Evolutionary conservation across 208 protist genomes (phyloP).

Genomic region (Acanthamoeba royreba): DNA sequence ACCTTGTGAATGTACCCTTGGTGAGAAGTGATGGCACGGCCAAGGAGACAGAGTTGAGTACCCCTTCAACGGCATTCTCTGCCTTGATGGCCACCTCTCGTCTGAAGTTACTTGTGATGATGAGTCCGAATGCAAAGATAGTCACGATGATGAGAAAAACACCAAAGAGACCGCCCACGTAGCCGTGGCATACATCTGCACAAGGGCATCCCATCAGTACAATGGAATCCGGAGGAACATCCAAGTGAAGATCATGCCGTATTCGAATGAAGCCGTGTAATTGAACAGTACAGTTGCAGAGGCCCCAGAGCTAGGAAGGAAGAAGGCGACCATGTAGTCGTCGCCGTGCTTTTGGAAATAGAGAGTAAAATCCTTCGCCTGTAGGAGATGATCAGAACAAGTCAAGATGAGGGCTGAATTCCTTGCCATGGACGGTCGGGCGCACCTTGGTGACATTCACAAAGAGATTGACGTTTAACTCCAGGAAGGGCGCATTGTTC

Average conservation of each 20-base stretch:
- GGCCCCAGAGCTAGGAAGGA: neutral
- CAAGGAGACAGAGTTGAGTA: too few species aligned
- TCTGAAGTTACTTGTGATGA: neutral
- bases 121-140: neutral
- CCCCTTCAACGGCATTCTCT: neutral
- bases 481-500: neutral
- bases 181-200: neutral
- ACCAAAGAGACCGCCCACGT: neutral
- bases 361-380: neutral
- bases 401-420: neutral
- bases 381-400: neutral
- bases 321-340: neutral
- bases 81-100: neutral
- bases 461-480: neutral
- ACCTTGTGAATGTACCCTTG: too few species aligned
- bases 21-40: too few species aligned
- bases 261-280: neutral
- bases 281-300: neutral
- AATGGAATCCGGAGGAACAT: neutral
- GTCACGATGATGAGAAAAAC: neutral
- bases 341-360: neutral
- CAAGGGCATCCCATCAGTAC: neutral
- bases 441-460: neutral
- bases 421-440: neutral
- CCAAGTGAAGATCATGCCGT: neutral